Evolutionary conservation across 73 alveolate species (phyloP).

Genomic region (Paramecium tetraurelia): DNA sequence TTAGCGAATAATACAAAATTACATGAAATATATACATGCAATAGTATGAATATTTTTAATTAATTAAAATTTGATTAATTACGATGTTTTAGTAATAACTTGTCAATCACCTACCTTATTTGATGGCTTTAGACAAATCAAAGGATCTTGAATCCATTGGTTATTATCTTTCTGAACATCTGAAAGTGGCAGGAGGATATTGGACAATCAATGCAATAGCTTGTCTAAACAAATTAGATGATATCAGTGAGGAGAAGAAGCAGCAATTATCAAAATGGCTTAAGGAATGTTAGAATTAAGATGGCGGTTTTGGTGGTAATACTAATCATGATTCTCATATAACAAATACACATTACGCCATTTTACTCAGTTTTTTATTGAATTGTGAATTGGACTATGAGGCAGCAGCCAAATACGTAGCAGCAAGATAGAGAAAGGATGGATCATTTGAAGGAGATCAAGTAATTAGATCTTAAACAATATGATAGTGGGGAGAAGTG

Average conservation of each 20-base stretch:
- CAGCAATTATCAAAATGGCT: slow-evolving; percentile 72
- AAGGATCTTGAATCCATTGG: slow-evolving; percentile 86
- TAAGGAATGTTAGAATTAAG: slow-evolving; percentile 72
- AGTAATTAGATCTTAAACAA: not conserved
- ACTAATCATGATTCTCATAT: slow-evolving; percentile 91
- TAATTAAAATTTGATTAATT: slow-evolving; percentile 25
- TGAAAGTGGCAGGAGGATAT: slow-evolving; percentile 88
- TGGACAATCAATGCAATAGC: slow-evolving; percentile 88
- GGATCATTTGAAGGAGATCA: slow-evolving; percentile 93
- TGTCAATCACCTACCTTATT: slow-evolving; percentile 72
- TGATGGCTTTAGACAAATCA: slow-evolving; percentile 80
- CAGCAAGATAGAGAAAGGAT: slow-evolving; percentile 81
- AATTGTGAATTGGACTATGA: slow-evolving; percentile 71
- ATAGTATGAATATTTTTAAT: not conserved
- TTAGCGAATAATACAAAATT: too few relatives aligned
- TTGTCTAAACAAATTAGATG: slow-evolving; percentile 65
- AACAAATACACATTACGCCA: slow-evolving; percentile 87
- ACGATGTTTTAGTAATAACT: slow-evolving; percentile 34
- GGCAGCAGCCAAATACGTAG: slow-evolving; percentile 75
- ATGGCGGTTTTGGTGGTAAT: slow-evolving; percentile 94
- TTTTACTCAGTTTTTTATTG: slow-evolving; percentile 77
- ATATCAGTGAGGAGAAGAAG: slow-evolving; percentile 66
- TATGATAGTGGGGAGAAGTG: slow-evolving; percentile 75
- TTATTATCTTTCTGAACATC: slow-evolving; percentile 84
- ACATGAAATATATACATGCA: not conserved